Base-by-base conservation (phyloP, 257 asterid species). In the Solanum tarijense region DNA sequence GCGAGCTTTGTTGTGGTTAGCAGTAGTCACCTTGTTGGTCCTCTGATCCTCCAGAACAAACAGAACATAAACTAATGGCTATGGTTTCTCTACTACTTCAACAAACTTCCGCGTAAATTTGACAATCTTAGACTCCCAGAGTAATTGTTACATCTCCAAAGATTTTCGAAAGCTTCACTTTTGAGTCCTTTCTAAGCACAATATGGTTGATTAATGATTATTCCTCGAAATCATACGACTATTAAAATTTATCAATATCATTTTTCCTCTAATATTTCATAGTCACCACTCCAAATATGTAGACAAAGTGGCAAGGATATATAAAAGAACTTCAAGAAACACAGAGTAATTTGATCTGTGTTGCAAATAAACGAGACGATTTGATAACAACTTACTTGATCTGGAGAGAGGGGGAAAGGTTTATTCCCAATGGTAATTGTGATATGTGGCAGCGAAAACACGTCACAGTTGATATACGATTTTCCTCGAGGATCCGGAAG, bases 341-440 rank as follows among this genome's bases (percentile, higher is more conserved):
- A n/a, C 25, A 6, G 58, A 23, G 16, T 35, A 35, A n/a, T 76
- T 18, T 38, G 83, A 27, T 21, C 34, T 75, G 8, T 12, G 5
- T 12, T 75, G 58, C 58, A 73, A 35, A 74, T 35, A 74, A 74
- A 35, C 31, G 12, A 52, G 7, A 23, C 1, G 29, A 46, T 52
- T 29, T 27, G 48, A 69, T 9, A 35, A 7, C 41, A 62, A 83
- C 58, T 14, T 75, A 90, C 92, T 89, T 90, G 90, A 43, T 85
- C 74, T 1, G 92, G 91, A 60, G 92, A 84, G 55, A 90, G 91
- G 41, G 91, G 83, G 68, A 89, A 89, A 32, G 90, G 58, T 85
- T 72, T 89, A 39, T 85, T 62, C 86, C 88, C 91, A 84, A 90
- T 90, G 62, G 90, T 89, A 73, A 90, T 38, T 23, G 91, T 78